These are phyloP conservation scores for Penicillium herquei DNA, from an alignment of 495 filamentous ascomycete genomes.

Conservation along the genomic window DNA sequence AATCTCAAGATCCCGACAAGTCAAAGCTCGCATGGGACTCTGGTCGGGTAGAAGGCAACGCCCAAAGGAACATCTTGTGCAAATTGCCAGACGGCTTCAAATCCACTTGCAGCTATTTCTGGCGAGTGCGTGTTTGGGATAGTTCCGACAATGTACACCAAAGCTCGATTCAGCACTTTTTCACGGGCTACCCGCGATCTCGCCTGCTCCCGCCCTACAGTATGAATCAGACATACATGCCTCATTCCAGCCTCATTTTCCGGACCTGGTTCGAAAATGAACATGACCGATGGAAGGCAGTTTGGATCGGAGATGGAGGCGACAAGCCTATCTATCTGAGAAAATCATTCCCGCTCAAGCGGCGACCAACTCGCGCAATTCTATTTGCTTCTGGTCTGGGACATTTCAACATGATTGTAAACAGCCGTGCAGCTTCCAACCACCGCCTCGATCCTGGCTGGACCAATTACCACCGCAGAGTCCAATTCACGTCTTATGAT, in stretches of 20 bases:
- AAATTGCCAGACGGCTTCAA: conserved; percentile 20
- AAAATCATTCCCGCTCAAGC: conserved; percentile 19
- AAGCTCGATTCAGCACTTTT: conserved; percentile 24
- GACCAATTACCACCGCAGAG: conserved; percentile 29
- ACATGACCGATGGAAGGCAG: conserved; percentile 27
- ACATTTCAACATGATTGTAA: conserved; percentile 29
- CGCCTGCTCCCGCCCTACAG: conserved; percentile 28
- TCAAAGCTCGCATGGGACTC: conserved; percentile 23
- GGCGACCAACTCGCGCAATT: conserved; percentile 14
- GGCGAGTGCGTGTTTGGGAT: conserved; percentile 25
- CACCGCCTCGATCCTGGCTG: conserved; percentile 30
- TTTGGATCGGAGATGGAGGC: conserved; percentile 31
- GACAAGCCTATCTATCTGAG: conserved; percentile 32
- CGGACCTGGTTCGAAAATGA: conserved; percentile 32
- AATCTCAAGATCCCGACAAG: background rate
- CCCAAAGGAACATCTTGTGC: conserved; percentile 28
- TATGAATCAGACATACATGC: conserved; percentile 36
- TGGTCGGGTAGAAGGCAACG: conserved; percentile 21
- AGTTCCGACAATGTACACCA: conserved; percentile 8
- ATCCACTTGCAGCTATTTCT: conserved; percentile 25
- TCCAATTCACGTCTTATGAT: conserved; percentile 29
- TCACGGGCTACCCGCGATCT: conserved; percentile 22
- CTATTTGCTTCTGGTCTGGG: conserved; percentile 29
- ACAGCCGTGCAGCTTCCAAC: conserved; percentile 21
- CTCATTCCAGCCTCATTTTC: conserved; percentile 29